phyloP scores from a whole-genome alignment of 441 rosid genomes.

The Melastoma candidum region DNA sequence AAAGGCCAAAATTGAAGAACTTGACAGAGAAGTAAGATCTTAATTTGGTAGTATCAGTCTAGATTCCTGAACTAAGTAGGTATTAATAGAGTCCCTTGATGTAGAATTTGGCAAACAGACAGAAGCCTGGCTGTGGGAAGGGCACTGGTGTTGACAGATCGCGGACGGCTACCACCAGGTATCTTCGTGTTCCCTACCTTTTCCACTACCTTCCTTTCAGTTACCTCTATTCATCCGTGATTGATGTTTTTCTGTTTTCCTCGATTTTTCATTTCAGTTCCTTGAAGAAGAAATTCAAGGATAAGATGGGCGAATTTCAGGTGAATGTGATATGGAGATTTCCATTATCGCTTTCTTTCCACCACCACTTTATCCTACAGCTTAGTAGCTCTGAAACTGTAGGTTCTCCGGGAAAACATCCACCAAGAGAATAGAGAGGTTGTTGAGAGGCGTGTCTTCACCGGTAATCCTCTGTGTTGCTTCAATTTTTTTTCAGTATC shows the following conservation, averaged over 20 bases:
- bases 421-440: conserved; percentile 95
- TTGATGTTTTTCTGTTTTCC: neutral
- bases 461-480: conserved; percentile 40
- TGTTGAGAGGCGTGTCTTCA: conserved; percentile 90
- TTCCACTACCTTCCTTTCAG: neutral
- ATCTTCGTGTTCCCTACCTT: conserved; percentile 12
- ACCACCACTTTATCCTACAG: conserved; percentile 1
- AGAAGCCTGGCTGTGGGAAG: conserved; percentile 88
- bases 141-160: conserved; percentile 92
- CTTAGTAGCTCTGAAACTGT: conserved; percentile 15
- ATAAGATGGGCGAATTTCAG: conserved; percentile 91
- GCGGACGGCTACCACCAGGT: conserved; percentile 86
- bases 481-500: conserved; percentile 4
- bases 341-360: conserved; percentile 5
- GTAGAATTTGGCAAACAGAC: conserved; percentile 81
- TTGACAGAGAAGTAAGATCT: conserved; percentile 13
- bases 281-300: conserved; percentile 86
- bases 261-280: conserved; percentile 39
- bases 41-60: neutral
- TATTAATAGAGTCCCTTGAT: conserved; percentile 1
- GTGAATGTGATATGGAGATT: conserved; percentile 23
- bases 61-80: neutral
- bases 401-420: conserved; percentile 78
- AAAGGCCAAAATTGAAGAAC: conserved; percentile 16
- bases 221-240: conserved; percentile 1